Percentiles rank a stretch among this genome's conserved stretches.
phyloP scores from a whole-genome alignment of 1,284 basidiomycete species.

The Cerioporus squamosus region DNA sequence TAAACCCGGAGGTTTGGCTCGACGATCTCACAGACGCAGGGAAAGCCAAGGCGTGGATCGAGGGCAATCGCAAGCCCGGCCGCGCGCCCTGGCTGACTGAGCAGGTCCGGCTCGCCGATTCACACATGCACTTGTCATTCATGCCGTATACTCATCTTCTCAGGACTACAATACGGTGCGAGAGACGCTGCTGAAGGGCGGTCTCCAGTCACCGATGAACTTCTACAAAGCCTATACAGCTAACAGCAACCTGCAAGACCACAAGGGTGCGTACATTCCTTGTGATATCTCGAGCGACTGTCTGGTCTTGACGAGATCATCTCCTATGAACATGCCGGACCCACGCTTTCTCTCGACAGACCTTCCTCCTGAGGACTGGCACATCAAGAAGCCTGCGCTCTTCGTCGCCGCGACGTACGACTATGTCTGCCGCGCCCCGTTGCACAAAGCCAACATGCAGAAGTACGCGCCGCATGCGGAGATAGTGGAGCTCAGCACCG shows the following conservation, averaged over 20 bases:
- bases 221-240: background rate
- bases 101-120: background rate
- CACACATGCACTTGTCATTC: no score
- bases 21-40: constrained; percentile 7
- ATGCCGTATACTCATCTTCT: no score
- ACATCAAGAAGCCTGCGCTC: constrained; percentile 6
- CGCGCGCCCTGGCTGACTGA: constrained; percentile 8
- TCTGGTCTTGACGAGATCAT: no score
- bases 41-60: constrained; percentile 7
- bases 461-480: constrained; percentile 3
- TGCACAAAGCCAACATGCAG: constrained; percentile 1
- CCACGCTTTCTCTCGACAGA: no score
- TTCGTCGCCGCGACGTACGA: constrained; percentile 11
- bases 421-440: background rate
- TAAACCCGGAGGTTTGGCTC: constrained; percentile 6
- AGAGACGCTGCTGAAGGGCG: background rate
- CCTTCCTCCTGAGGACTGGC: background rate
- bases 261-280: constrained; percentile 46
- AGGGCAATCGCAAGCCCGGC: constrained; percentile 2
- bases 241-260: constrained; percentile 60
- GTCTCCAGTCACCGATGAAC: background rate
- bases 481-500: constrained; percentile 4
- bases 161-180: constrained; percentile 11
- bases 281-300: no score
- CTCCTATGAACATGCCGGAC: no score